Evolutionary conservation across 2,329 filamentous ascomycete genomes (phyloP).

Genomic region (Dothistroma septosporum): DNA sequence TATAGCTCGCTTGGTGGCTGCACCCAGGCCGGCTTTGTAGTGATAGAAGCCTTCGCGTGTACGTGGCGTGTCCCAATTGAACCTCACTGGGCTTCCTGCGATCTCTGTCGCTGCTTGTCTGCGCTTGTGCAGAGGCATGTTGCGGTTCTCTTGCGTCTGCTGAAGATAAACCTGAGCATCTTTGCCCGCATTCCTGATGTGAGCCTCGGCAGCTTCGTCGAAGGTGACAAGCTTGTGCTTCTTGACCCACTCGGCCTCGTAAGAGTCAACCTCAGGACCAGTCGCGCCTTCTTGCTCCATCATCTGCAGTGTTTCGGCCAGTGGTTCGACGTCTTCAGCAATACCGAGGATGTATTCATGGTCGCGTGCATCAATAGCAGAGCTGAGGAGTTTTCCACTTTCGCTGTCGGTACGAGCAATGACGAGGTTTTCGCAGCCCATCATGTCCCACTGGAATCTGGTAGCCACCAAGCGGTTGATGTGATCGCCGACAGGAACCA

Average conservation of each 20-base stretch:
- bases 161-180: constrained; percentile 28
- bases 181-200: constrained; percentile 34
- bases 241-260: constrained; percentile 85
- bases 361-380: constrained; percentile 86
- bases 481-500: constrained; percentile 90
- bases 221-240: constrained; percentile 80
- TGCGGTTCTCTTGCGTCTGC: constrained; percentile 53
- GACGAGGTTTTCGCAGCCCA: constrained; percentile 91
- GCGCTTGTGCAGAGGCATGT: constrained; percentile 74
- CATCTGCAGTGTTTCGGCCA: constrained; percentile 81
- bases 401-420: constrained; percentile 95
- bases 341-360: constrained; percentile 96
- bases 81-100: constrained; percentile 66
- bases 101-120: constrained; percentile 66
- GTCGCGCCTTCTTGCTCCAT: constrained; percentile 81
- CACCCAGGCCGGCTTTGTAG: constrained; percentile 75
- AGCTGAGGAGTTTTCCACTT: constrained; percentile 84
- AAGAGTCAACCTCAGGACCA: constrained; percentile 76
- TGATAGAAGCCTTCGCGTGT: constrained; percentile 94
- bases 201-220: constrained; percentile 63
- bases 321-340: constrained; percentile 69
- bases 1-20: constrained; percentile 88
- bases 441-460: constrained; percentile 96
- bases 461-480: constrained; percentile 91
- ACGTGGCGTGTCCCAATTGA: constrained; percentile 86